A percentile compares a stretch with the other conserved stretches of the same genome.
Evolutionary conservation across 305 asterid species (phyloP).

Genomic region (Andrographis paniculata): DNA sequence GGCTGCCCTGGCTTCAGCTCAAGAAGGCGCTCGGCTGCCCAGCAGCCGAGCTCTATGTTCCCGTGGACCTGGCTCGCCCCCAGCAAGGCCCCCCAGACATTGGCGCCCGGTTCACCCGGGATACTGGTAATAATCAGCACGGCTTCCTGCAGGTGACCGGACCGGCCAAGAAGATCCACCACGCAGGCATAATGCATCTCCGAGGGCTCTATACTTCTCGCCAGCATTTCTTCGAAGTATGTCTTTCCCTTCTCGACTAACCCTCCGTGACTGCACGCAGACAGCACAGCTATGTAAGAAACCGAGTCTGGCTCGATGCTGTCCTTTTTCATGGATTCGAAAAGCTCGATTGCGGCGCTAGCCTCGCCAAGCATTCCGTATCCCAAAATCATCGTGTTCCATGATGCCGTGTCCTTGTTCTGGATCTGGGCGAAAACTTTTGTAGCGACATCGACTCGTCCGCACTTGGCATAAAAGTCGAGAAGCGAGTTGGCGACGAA

Average conservation of each 20-base stretch:
- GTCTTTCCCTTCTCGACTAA: slow-evolving; percentile 42
- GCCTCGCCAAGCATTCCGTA: slow-evolving; percentile 61
- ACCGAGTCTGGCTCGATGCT: slow-evolving; percentile 38
- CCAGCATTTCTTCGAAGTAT: slow-evolving; percentile 50
- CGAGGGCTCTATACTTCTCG: slow-evolving; percentile 34
- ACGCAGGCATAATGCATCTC: slow-evolving; percentile 85
- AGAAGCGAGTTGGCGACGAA: slow-evolving; percentile 71
- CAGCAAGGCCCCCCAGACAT: slow-evolving; percentile 74
- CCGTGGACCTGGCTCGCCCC: slow-evolving; percentile 75
- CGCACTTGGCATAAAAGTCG: slow-evolving; percentile 69
- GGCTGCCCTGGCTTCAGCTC: slow-evolving; percentile 56
- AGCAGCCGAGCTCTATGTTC: slow-evolving; percentile 55
- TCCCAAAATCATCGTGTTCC: slow-evolving; percentile 76
- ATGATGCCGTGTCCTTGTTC: slow-evolving; percentile 53
- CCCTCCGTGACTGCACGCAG: slow-evolving; percentile 85
- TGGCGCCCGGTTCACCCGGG: slow-evolving; percentile 36
- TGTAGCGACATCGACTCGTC: slow-evolving; percentile 40
- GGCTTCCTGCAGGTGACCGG: slow-evolving; percentile 64
- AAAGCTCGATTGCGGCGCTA: slow-evolving; percentile 43
- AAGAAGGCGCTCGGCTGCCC: slow-evolving; percentile 69
- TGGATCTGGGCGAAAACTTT: slow-evolving; percentile 45
- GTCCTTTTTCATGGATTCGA: slow-evolving; percentile 52
- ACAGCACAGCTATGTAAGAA: slow-evolving; percentile 59
- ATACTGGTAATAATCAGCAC: slow-evolving; percentile 35
- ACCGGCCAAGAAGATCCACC: slow-evolving; percentile 89